These are phyloP conservation scores for Stromatinia cepivora DNA, from an alignment of 2,329 filamentous ascomycete genomes.

Conservation along the genomic window DNA sequence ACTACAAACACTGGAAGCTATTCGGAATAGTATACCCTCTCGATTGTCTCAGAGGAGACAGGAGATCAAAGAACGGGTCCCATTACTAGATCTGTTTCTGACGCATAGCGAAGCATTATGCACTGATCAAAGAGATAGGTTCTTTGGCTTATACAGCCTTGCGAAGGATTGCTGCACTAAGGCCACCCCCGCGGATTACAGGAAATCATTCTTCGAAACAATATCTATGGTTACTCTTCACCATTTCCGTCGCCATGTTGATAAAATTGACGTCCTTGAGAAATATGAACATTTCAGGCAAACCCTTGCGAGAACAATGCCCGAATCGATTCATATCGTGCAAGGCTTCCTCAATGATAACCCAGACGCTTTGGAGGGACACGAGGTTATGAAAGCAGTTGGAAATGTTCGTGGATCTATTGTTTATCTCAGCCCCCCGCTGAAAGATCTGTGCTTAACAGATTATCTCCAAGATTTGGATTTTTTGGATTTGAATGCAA, in stretches of 20 bases:
- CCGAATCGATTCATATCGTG: neutral
- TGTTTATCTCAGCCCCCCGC: conserved; percentile 14
- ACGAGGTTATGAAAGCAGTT: conserved; percentile 16
- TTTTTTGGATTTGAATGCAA: conserved; percentile 11
- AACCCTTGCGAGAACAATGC: conserved; percentile 10
- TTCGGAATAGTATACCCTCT: conserved; percentile 16
- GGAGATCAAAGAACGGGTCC: conserved; percentile 7
- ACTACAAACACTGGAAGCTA: conserved; percentile 13
- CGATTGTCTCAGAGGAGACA: conserved; percentile 16
- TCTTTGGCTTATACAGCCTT: conserved; percentile 23
- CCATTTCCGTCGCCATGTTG: conserved; percentile 15
- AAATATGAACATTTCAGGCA: conserved; percentile 18
- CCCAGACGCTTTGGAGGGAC: conserved; percentile 1
- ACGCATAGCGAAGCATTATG: conserved; percentile 22
- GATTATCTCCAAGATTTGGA: conserved; percentile 8
- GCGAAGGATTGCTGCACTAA: conserved; percentile 19
- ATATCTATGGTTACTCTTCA: conserved; percentile 15
- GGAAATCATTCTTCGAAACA: conserved; percentile 19
- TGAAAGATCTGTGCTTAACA: neutral
- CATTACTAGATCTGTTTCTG: conserved; percentile 23
- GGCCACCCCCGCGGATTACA: conserved; percentile 21
- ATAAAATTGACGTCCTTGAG: conserved; percentile 20
- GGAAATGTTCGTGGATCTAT: conserved; percentile 20
- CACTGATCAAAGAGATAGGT: conserved; percentile 20
- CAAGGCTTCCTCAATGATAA: conserved; percentile 14